Conservation (phyloP, 257 asterid species). For the Fraxinus anomala region DNA sequence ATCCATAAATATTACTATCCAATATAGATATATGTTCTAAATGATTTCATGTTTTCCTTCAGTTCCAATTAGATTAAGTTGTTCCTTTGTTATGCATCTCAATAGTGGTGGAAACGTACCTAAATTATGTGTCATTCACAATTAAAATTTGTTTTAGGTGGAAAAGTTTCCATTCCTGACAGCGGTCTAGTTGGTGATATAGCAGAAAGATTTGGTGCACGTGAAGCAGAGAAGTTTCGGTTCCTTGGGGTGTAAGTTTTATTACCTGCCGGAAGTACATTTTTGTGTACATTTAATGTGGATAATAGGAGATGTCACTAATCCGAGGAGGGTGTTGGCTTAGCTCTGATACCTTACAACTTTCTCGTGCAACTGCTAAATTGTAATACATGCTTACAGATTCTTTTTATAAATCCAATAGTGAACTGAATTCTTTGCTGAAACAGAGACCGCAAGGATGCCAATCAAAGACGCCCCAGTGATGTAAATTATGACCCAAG, state of each 20-base stretch:
- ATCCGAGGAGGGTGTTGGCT: not conserved
- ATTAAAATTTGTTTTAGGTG: slow-evolving; percentile 44
- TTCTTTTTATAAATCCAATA: slow-evolving; percentile 8
- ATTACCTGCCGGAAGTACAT: not conserved
- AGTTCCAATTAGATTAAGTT: too few relatives aligned
- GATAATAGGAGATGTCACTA: not conserved
- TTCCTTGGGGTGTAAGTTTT: slow-evolving; percentile 78
- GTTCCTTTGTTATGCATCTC: too few relatives aligned
- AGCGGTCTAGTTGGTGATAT: slow-evolving; percentile 46
- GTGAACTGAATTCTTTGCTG: slow-evolving; percentile 23
- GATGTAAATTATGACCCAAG: slow-evolving; percentile 76
- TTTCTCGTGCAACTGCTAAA: not conserved
- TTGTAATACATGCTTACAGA: not conserved
- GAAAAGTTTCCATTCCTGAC: slow-evolving; percentile 41
- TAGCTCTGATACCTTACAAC: not conserved
- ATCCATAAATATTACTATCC: not conserved
- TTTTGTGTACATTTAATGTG: not conserved
- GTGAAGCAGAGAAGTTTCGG: slow-evolving; percentile 64
- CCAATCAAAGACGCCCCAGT: slow-evolving; percentile 64
- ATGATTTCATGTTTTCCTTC: too few relatives aligned
- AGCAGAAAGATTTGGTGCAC: slow-evolving; percentile 66
- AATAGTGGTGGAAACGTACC: not conserved
- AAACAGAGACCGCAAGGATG: slow-evolving; percentile 80
- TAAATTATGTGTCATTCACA: slow-evolving; percentile 3
- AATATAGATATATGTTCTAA: too few relatives aligned